A percentile compares a stretch with the other conserved stretches of the same genome.
Conservation (phyloP, 805 yeast genomes). For the Komagataella phaffii region DNA sequence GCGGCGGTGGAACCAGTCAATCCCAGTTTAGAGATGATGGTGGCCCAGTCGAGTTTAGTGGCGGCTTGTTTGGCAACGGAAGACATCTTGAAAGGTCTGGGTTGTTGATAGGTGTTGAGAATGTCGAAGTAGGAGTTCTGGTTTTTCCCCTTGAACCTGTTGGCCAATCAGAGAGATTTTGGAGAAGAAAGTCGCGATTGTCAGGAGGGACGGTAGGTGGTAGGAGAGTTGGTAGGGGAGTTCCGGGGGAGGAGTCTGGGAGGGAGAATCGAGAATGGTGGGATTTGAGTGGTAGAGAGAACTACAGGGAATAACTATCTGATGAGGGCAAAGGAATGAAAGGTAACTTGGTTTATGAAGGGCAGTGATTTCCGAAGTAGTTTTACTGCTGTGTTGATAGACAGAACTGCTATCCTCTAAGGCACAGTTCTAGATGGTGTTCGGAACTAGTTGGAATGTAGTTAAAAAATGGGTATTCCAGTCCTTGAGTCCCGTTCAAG, state of each 20-base stretch:
- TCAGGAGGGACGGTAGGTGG: neutral
- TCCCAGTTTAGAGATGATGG: slow-evolving; percentile 77
- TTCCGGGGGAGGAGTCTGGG: neutral
- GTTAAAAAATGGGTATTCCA: no score
- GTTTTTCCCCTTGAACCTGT: neutral
- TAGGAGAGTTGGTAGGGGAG: neutral
- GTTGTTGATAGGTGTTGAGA: neutral
- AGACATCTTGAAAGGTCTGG: slow-evolving; percentile 1
- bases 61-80: slow-evolving; percentile 43
- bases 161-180: neutral
- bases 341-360: no score
- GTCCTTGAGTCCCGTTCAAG: no score
- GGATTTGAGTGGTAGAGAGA: no score
- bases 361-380: no score
- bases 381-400: no score
- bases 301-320: no score
- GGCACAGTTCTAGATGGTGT: no score
- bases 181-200: neutral
- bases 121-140: neutral
- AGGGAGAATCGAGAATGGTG: neutral
- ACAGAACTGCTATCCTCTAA: no score
- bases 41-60: slow-evolving; percentile 90
- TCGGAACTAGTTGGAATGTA: no score
- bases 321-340: no score
- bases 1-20: slow-evolving; percentile 87